A percentile compares a stretch with the other conserved stretches of the same genome.
Conservation (phyloP, 179 eudicot genomes). For the Actinidia polygama region DNA sequence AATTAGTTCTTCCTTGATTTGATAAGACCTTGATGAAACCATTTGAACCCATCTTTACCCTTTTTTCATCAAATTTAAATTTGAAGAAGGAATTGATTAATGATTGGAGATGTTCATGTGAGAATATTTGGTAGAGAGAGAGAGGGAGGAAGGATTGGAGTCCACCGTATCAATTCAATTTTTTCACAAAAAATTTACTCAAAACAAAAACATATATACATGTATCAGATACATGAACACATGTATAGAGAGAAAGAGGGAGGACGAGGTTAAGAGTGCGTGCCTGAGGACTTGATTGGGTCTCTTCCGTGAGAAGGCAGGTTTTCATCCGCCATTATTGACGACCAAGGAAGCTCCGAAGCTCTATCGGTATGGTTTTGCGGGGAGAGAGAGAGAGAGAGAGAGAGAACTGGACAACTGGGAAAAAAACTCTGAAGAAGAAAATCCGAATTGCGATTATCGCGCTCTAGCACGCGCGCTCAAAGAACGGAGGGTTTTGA, state of each 20-base stretch:
- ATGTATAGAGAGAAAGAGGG: not conserved
- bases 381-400: not conserved
- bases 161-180: no score
- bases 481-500: not conserved
- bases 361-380: not conserved
- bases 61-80: no score
- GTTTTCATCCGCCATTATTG: slow-evolving; percentile 65
- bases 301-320: slow-evolving; percentile 57
- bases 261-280: not conserved
- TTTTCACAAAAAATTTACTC: no score
- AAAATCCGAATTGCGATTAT: not conserved
- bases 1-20: no score
- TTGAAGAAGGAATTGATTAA: no score
- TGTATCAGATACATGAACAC: not conserved
- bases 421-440: not conserved
- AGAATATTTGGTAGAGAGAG: no score
- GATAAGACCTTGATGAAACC: no score
- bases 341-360: not conserved
- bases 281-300: slow-evolving; percentile 73
- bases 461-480: not conserved
- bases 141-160: no score
- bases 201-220: not conserved
- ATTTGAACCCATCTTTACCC: no score
- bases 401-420: not conserved
- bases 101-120: no score